These are phyloP conservation scores for Globisporangium emineosum DNA, from an alignment of 352 stramenopile species.

Conservation along the genomic window DNA sequence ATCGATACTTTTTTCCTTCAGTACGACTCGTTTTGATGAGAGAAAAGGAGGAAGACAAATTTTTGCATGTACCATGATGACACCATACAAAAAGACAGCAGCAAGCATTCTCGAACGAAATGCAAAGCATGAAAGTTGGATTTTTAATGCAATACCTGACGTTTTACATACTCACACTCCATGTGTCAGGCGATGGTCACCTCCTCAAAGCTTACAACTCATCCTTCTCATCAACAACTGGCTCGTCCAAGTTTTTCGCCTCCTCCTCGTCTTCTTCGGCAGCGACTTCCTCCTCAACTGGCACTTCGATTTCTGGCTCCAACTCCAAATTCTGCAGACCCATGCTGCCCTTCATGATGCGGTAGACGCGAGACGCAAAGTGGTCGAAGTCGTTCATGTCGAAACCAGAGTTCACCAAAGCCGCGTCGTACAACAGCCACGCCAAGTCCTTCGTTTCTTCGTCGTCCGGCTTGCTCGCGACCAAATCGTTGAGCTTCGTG, in stretches of 20 bases:
- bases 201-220: slow-evolving; percentile 45
- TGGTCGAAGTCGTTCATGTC: slow-evolving; percentile 92
- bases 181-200: not conserved
- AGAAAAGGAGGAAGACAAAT: not conserved
- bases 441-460: slow-evolving; percentile 92
- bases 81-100: not conserved
- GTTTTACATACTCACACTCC: not conserved
- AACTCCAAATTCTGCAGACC: slow-evolving; percentile 89
- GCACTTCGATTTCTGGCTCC: slow-evolving; percentile 94
- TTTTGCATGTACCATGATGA: not conserved
- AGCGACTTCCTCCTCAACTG: slow-evolving; percentile 50
- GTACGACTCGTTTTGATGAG: not conserved
- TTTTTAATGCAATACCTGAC: slow-evolving; percentile 3
- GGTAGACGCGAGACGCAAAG: slow-evolving; percentile 93
- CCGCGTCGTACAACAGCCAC: slow-evolving; percentile 97
- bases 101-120: not conserved
- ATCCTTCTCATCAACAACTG: slow-evolving; percentile 52
- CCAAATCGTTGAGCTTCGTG: slow-evolving; percentile 90
- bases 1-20: too few species aligned
- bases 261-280: slow-evolving; percentile 40
- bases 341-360: slow-evolving; percentile 93
- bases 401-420: slow-evolving; percentile 97
- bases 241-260: slow-evolving; percentile 32
- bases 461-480: slow-evolving; percentile 59
- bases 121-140: slow-evolving; percentile 5